Evolutionary conservation across 2,329 filamentous ascomycete species (phyloP).

Genomic region (Sporothrix curviconia): DNA sequence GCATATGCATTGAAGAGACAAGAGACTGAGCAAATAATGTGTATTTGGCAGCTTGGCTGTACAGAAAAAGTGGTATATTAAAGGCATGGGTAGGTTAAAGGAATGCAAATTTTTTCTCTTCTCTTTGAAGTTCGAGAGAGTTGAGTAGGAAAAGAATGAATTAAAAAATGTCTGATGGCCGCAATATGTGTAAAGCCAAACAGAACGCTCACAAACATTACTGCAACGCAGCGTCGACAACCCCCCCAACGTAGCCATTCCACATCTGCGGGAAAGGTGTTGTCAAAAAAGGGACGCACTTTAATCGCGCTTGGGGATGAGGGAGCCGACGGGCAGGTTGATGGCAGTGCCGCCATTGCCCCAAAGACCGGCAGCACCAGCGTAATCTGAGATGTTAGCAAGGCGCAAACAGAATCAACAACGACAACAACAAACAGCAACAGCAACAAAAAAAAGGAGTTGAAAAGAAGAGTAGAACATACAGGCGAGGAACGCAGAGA

Average conservation of each 20-base stretch:
- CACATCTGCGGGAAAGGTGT: background rate
- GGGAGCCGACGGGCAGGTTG: slow-evolving; percentile 17
- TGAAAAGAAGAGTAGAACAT: background rate
- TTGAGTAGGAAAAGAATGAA: no score
- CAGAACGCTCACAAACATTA: background rate
- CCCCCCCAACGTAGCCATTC: no score
- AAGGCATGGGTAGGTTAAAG: background rate
- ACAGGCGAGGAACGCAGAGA: slow-evolving; percentile 15
- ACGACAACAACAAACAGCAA: background rate
- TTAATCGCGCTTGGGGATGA: slow-evolving; percentile 13
- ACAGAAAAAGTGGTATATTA: background rate
- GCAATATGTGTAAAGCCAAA: no score
- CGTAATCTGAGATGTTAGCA: slow-evolving; percentile 12
- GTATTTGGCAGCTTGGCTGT: slow-evolving; percentile 1
- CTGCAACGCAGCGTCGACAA: background rate
- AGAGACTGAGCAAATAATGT: slow-evolving; percentile 6
- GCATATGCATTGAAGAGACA: background rate
- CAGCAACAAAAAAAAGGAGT: background rate
- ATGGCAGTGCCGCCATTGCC: slow-evolving; percentile 15
- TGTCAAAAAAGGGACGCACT: no score
- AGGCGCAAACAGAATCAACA: no score
- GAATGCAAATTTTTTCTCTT: background rate
- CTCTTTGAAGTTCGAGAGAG: background rate
- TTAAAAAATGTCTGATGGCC: no score
- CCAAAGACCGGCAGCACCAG: slow-evolving; percentile 16